A percentile compares a stretch with the other conserved stretches of the same genome.
Conservation (phyloP, 1,284 basidiomycete genomes). For the Sporisorium sorghi region DNA sequence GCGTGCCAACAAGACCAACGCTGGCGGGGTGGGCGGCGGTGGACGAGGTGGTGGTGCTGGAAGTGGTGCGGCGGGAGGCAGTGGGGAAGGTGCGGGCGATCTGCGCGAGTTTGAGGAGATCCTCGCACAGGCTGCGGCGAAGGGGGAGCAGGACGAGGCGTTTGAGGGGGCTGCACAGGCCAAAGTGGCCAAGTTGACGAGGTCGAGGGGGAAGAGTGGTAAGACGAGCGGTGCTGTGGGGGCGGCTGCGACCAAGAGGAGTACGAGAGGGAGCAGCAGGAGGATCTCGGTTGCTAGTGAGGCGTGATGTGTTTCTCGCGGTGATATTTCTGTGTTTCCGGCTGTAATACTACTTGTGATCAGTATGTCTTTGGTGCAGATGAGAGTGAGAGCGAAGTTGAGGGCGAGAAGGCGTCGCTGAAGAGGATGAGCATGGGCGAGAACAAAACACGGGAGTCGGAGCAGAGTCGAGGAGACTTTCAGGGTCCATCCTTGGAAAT, state of each 20-base stretch:
- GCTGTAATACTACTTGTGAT: constrained; percentile 13
- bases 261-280: constrained; percentile 30
- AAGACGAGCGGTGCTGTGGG: constrained; percentile 26
- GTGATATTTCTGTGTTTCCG: neutral
- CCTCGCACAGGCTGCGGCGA: constrained; percentile 81
- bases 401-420: neutral
- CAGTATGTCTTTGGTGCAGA: neutral
- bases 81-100: constrained; percentile 44
- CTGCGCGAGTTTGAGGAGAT: constrained; percentile 74
- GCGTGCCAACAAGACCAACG: constrained; percentile 47
- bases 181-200: constrained; percentile 50
- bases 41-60: constrained; percentile 16
- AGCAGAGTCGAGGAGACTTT: neutral
- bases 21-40: constrained; percentile 18
- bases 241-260: constrained; percentile 17
- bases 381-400: neutral
- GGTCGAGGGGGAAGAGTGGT: constrained; percentile 11
- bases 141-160: constrained; percentile 90
- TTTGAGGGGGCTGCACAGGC: constrained; percentile 75
- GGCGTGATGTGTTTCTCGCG: constrained; percentile 14
- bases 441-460: neutral
- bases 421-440: neutral
- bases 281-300: constrained; percentile 42
- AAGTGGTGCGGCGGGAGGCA: constrained; percentile 8
- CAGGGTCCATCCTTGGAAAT: constrained; percentile 4